phyloP scores from a whole-genome alignment of 2,329 filamentous ascomycete species.

The Chalaropsis thielavioides region DNA sequence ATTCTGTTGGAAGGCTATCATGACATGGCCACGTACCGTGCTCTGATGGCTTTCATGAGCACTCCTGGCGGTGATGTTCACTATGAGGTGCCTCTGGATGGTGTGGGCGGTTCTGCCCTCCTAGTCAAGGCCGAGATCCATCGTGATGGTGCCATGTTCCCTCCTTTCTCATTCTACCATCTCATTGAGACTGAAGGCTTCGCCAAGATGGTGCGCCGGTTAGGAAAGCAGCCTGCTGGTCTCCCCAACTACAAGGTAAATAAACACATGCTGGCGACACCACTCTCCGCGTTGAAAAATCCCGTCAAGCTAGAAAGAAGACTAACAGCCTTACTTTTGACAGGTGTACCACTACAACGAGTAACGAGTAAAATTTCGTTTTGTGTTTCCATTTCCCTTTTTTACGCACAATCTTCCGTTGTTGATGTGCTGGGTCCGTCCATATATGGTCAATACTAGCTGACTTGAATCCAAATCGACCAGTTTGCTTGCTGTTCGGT shows the following conservation, averaged over 20 bases:
- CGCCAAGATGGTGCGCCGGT: slow-evolving; percentile 82
- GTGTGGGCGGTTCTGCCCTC: slow-evolving; percentile 82
- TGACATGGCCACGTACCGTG: slow-evolving; percentile 83
- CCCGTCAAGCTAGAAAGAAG: neutral
- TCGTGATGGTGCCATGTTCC: slow-evolving; percentile 96
- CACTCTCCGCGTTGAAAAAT: too few species aligned
- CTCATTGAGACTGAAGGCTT: slow-evolving; percentile 97
- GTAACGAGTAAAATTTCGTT: slow-evolving; percentile 29
- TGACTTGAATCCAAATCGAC: slow-evolving; percentile 4
- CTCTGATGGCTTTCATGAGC: slow-evolving; percentile 76
- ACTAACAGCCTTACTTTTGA: slow-evolving; percentile 14
- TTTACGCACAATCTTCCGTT: neutral
- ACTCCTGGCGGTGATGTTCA: slow-evolving; percentile 39
- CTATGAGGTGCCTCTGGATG: slow-evolving; percentile 64
- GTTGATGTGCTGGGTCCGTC: neutral
- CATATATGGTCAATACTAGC: slow-evolving; percentile 7
- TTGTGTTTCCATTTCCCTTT: neutral
- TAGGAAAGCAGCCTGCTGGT: slow-evolving; percentile 78
- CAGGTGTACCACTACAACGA: slow-evolving; percentile 87
- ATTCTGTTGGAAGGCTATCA: slow-evolving; percentile 86
- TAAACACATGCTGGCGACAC: slow-evolving; percentile 16
- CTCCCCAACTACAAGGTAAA: slow-evolving; percentile 91
- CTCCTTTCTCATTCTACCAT: slow-evolving; percentile 89
- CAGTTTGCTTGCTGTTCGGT: slow-evolving; percentile 1
- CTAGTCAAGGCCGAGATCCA: slow-evolving; percentile 95